phyloP scores from a whole-genome alignment of 2,329 filamentous ascomycete genomes.

The Cyphellophora europaea region DNA sequence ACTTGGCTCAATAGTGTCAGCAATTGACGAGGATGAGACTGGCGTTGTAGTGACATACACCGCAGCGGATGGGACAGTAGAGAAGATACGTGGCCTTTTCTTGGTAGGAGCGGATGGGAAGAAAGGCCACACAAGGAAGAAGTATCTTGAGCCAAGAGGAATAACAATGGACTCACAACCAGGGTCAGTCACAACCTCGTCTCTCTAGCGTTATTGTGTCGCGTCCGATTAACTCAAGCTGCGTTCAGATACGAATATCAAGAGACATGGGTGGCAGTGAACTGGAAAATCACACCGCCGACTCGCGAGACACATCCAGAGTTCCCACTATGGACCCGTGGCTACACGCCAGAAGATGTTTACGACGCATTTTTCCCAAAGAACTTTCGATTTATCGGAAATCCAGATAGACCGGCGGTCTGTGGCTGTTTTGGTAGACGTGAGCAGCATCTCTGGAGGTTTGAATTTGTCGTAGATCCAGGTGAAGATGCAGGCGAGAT shows the following conservation, averaged over 20 bases:
- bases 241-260: slow-evolving; percentile 12
- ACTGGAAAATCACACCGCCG: slow-evolving; percentile 32
- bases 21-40: slow-evolving; percentile 7
- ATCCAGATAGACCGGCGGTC: slow-evolving; percentile 32
- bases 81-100: slow-evolving; percentile 18
- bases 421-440: slow-evolving; percentile 35
- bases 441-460: slow-evolving; percentile 33
- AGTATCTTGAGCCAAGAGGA: slow-evolving; percentile 34
- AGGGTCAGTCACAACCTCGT: slow-evolving; percentile 2
- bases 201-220: no score
- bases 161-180: slow-evolving; percentile 26
- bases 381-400: slow-evolving; percentile 36
- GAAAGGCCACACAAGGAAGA: slow-evolving; percentile 35
- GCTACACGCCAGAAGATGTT: slow-evolving; percentile 36
- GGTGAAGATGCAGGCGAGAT: slow-evolving; percentile 24
- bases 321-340: slow-evolving; percentile 39
- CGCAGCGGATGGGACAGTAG: slow-evolving; percentile 10
- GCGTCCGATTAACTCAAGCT: no score
- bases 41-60: slow-evolving; percentile 16
- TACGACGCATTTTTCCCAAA: slow-evolving; percentile 40
- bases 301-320: slow-evolving; percentile 37
- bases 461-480: slow-evolving; percentile 27
- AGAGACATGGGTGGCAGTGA: slow-evolving; percentile 39
- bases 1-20: slow-evolving; percentile 12
- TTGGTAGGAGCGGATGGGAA: slow-evolving; percentile 41